phyloP scores from a whole-genome alignment of 2,329 filamentous ascomycete species.

The Colletotrichum horii region DNA sequence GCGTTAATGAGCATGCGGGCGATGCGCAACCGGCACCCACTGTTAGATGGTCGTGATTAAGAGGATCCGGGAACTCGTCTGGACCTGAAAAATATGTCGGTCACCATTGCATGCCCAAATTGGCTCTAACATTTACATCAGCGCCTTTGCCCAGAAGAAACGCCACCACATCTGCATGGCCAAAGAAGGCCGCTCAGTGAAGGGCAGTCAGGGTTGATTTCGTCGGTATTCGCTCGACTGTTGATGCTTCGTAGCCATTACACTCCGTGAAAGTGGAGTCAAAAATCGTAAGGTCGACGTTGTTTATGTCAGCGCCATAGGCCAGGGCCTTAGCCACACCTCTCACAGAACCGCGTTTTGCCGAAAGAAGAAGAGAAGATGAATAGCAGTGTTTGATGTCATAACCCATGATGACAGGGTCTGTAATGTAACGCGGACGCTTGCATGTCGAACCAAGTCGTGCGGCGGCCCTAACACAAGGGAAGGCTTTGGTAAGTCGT shows the following conservation, averaged over 20 bases:
- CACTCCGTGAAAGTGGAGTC: neutral
- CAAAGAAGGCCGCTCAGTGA: neutral
- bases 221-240: neutral
- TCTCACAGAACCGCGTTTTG: neutral
- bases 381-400: neutral
- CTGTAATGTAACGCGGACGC: neutral
- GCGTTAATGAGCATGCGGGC: neutral
- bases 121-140: neutral
- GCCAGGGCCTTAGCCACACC: neutral
- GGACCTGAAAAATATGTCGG: accelerated
- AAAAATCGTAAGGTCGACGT: neutral
- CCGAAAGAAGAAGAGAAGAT: neutral
- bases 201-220: neutral
- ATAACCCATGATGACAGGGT: accelerated
- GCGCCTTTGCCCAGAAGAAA: neutral
- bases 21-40: neutral
- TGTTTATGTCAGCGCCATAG: neutral
- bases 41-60: accelerated
- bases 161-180: neutral
- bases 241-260: too few relatives aligned
- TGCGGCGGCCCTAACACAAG: neutral
- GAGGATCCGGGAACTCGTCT: neutral
- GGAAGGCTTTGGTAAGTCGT: neutral
- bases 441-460: neutral
- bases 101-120: neutral